Evolutionary conservation across 345 rosid species (phyloP), one percentile per base, ranked within the genome.

Genomic region (Pelargonium nanum): DNA sequence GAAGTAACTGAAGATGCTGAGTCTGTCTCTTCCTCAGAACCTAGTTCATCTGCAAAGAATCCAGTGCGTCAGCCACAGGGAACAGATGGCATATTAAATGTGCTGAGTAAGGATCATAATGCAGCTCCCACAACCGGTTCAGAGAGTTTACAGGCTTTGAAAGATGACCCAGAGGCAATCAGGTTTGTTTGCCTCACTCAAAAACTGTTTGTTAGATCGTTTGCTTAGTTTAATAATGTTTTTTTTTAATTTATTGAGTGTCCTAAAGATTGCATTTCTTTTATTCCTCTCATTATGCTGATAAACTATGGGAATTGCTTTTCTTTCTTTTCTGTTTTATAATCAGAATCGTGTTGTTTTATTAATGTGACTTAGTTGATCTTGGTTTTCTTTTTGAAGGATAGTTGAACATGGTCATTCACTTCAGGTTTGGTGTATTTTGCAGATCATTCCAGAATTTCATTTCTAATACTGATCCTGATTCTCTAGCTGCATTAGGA

Each of bases 381-480:
- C n/a, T n/a, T n/a, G n/a, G n/a, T n/a, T 51, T 6, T 51, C 20
- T 51, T 2, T 51, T 51, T 13, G 7, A 13, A 20, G 6, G 1
- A 9, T 34, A 34, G 13, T 34, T 15, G 22, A n/a, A 57, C 6
- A 22, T 57, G 60, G 44, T 12, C 15, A 17, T 7, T 56, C 19
- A 55, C 25, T 24, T 55, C 13, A 21, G 9, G 25, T 22, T 22
- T 55, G 24, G 64, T 65, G 65, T 76, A 73, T 28, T 28, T 60
- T 64, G 69, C 75, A 92, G 98, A 65, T 68, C 89, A 25, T 89
- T 87, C 74, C 91, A 83, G 72, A 80, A 85, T 76, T 89, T 81
- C 73, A 79, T 90, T 68, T 81, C 92, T 32, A 86, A 63, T 66
- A 78, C 84, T 59, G 82, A 88, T 81, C 92, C 93, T 0, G 80